Evolutionary conservation across 2,329 filamentous ascomycete genomes (phyloP), one percentile per base, ranked within the genome.

Genomic region (Aspergillus floridensis): DNA sequence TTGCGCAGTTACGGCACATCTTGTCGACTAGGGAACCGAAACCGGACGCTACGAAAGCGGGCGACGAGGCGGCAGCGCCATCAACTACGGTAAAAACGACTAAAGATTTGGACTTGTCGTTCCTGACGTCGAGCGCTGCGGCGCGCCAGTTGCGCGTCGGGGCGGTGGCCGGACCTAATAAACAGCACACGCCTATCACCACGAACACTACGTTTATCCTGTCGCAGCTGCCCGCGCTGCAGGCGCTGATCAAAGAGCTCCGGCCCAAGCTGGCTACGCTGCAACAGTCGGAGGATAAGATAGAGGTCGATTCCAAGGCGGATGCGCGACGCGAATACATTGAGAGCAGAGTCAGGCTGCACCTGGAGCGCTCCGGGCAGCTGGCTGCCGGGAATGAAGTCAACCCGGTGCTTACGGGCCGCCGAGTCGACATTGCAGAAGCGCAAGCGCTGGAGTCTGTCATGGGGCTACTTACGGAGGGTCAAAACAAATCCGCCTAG

Each of bases 321-420:
- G 84, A 87, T 56, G 87, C 95, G 72, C 82, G 93, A 61, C 82
- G 88, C 58, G 84, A 89, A 65, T 98, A 98, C 72, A 87, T 98
- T 52, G 93, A 97, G 76, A 84, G 84, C 56, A 88, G 92, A 69
- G 90, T 91, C 53, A 81, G 86, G 65, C 83, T 89, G 60, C 90
- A 96, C 72, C 79, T 97, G 46, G 91, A 96, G 77, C 72, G 78
- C 24, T 70, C 74, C 47, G 77, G 77, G 7, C 75, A 77, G 58
- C 60, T 77, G 52, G 67, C 71, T 6, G 67, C 74, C 56, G 69
- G 71, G 10, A 64, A 69, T 31, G 71, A 74, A 50, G 69, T 71
- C 16, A 70, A 74, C 52, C 63, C 70, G 10, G 68, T 74, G 38
- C 66, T 77, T 58, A 70, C 70, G 49, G 76, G 76, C 46, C 72